Conservation (phyloP, 2,329 filamentous ascomycete species). For the Cadophora luteo-olivacea region DNA sequence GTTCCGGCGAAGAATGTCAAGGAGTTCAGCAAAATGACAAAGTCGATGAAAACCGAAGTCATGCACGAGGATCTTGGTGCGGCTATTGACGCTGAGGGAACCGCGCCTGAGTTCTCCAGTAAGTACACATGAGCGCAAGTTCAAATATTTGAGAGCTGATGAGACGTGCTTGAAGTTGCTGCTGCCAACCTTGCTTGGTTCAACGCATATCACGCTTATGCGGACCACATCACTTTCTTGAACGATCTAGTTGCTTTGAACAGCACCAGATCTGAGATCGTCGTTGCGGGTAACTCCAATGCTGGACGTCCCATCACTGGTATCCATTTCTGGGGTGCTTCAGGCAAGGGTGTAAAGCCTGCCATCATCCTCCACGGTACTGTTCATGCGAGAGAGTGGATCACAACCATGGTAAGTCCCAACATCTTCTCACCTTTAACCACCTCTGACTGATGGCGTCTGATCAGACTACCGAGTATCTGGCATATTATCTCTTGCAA, state of each 20-base stretch:
- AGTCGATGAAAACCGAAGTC: slow-evolving; percentile 42
- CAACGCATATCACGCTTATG: slow-evolving; percentile 58
- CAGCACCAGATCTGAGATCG: slow-evolving; percentile 55
- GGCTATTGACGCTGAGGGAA: slow-evolving; percentile 50
- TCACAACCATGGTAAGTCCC: slow-evolving; percentile 58
- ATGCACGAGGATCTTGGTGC: slow-evolving; percentile 53
- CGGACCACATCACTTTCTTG: slow-evolving; percentile 57
- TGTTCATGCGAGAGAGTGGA: slow-evolving; percentile 67
- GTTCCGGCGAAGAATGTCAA: slow-evolving; percentile 48
- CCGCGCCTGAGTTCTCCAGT: slow-evolving; percentile 20
- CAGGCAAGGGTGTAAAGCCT: slow-evolving; percentile 52
- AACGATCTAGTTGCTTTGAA: slow-evolving; percentile 53
- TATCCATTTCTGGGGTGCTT: slow-evolving; percentile 60
- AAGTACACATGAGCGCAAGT: slow-evolving; percentile 15
- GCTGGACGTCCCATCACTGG: slow-evolving; percentile 52
- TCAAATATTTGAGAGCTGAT: no score
- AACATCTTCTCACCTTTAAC: no score
- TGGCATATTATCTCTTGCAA: slow-evolving; percentile 56
- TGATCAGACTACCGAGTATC: slow-evolving; percentile 52
- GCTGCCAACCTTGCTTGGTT: slow-evolving; percentile 54
- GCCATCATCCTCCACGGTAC: slow-evolving; percentile 63
- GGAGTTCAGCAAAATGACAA: slow-evolving; percentile 47
- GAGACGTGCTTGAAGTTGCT: slow-evolving; percentile 30
- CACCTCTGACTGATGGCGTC: no score
- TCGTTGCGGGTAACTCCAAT: slow-evolving; percentile 55